Evolutionary conservation across 2,329 filamentous ascomycete species (phyloP), one percentile per base, ranked within the genome.

Genomic region (Xylariomycetidae sp.): DNA sequence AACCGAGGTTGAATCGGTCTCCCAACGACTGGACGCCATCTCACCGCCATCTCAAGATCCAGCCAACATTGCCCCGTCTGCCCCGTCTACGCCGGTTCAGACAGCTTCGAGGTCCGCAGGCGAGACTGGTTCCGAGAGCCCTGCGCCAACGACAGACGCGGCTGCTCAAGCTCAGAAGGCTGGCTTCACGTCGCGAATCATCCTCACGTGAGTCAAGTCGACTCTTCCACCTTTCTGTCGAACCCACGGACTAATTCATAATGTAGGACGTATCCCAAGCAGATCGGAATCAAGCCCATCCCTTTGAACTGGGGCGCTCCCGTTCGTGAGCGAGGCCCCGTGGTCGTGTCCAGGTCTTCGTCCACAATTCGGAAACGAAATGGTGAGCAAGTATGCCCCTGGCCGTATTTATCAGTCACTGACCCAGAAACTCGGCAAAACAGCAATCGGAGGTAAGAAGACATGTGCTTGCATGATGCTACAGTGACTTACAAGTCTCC

Each of bases 251-350:
- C 26, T 19, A 22, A 14, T 31, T 10, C 19, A 23, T 32, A 31
- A 34, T 53, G 32, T 36, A 77, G 74, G 31, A 95, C 89, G 5
- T 95, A 96, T 60, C 90, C 90, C 18, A 88, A 87, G 49, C 90
- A 95, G 63, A 87, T 85, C 46, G 90, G 90, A 42, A 90, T 96
- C 60, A 85, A 94, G 45, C 89, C 90, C n/a, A 66, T 95, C 32
- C 76, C 79, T 15, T 78, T 96, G 70, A 73, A 84, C 47, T 96
- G 90, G 90, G 90, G 90, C 31, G 77, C 86, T 35, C 64, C 74
- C 34, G 85, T 94, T 56, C 78, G 71, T 37, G 68, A 79, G 50
- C 77, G 90, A 60, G 92, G 90, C 2, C 90, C 90, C 4, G 85
- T 96, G 31, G 82, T 95, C 32, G 90, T 95, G 26, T 92, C 83